Evolutionary conservation across 805 yeast species (phyloP).

Genomic region (Yamadazyma ubonensis): DNA sequence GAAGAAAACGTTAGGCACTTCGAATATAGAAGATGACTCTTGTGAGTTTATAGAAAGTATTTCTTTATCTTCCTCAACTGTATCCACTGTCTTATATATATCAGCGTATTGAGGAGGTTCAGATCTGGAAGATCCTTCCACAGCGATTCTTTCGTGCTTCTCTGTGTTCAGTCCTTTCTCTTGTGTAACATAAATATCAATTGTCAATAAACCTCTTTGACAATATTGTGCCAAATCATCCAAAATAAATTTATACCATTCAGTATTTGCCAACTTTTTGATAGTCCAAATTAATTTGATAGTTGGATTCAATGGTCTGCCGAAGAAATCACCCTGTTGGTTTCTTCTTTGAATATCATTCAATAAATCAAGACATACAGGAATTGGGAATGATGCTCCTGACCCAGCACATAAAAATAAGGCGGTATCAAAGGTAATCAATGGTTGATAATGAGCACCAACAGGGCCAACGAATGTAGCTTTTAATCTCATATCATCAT

Average conservation of each 20-base stretch:
- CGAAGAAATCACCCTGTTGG: constrained; percentile 27
- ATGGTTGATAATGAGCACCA: constrained; percentile 43
- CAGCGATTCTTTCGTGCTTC: not conserved
- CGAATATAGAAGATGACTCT: not conserved
- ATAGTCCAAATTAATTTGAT: constrained; percentile 37
- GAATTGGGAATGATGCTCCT: constrained; percentile 48
- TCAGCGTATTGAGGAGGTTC: not conserved
- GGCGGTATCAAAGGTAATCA: constrained; percentile 40
- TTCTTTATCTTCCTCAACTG: constrained; percentile 1
- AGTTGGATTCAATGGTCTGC: constrained; percentile 27
- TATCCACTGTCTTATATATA: constrained; percentile 1
- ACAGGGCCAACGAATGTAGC: constrained; percentile 47
- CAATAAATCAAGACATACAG: constrained; percentile 43
- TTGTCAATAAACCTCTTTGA: constrained; percentile 20
- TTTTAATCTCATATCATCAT: constrained; percentile 24
- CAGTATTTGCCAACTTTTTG: constrained; percentile 21
- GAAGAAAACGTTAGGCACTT: constrained; percentile 6
- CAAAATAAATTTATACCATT: constrained; percentile 39
- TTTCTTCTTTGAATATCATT: constrained; percentile 26
- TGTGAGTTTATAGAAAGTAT: not conserved
- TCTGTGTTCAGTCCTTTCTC: constrained; percentile 9
- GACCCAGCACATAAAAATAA: constrained; percentile 44
- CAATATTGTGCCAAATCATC: constrained; percentile 27
- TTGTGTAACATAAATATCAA: constrained; percentile 31
- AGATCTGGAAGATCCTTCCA: not conserved